Percentiles rank a stretch among this genome's conserved stretches.
Conservation (phyloP, 192 early-diverging fungal genomes). For the Lunasporangiospora selenospora region DNA sequence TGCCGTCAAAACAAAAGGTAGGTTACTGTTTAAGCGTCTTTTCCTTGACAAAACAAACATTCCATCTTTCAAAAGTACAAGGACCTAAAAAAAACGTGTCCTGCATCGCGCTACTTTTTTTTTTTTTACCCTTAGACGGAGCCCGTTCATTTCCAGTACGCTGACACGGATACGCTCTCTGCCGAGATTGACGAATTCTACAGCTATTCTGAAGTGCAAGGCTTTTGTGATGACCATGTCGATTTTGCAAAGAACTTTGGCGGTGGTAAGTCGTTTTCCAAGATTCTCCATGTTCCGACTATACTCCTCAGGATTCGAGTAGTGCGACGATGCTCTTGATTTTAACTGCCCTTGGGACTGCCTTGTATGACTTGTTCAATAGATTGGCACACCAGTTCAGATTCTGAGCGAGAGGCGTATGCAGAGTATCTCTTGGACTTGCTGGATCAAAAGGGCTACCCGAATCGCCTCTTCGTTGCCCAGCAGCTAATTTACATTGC, state of each 20-base stretch:
- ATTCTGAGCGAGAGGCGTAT: slow-evolving; percentile 50
- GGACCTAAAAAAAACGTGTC: background rate
- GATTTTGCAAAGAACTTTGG: slow-evolving; percentile 50
- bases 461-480: slow-evolving; percentile 56
- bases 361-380: no score
- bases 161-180: slow-evolving; percentile 53
- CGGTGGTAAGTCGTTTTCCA: slow-evolving; percentile 46
- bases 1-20: slow-evolving; percentile 60
- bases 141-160: slow-evolving; percentile 56
- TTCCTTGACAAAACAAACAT: background rate
- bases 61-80: background rate
- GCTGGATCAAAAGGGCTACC: slow-evolving; percentile 59
- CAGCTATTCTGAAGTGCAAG: slow-evolving; percentile 56
- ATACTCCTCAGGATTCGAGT: no score
- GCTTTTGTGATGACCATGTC: slow-evolving; percentile 49
- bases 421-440: slow-evolving; percentile 62
- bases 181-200: slow-evolving; percentile 68
- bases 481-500: slow-evolving; percentile 69
- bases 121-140: slow-evolving; percentile 30
- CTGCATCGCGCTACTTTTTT: background rate
- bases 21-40: background rate
- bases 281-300: no score
- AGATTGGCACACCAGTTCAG: slow-evolving; percentile 54
- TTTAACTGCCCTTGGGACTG: no score
- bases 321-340: no score